Base-by-base conservation (phyloP, 2,329 filamentous ascomycete genomes). In the Immersiporthe knoxdaviesiana region DNA sequence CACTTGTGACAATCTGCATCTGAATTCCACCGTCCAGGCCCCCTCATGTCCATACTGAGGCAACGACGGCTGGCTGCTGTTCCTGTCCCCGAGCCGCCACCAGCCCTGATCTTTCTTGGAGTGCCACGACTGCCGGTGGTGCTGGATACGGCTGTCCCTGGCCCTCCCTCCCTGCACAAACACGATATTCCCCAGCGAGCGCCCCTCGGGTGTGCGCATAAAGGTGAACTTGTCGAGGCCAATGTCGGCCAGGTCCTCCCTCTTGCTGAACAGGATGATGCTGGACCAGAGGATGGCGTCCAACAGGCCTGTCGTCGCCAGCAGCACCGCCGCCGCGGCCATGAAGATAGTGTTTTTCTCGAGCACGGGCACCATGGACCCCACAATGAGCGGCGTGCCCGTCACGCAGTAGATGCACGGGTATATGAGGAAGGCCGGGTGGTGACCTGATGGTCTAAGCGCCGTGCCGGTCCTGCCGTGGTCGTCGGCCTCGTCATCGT, bases 341-440 rank as follows among this genome's bases (percentile, higher is more conserved):
- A 92, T 90, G 50, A 71, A 71, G 1, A 21, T 1, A 1, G 44
- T 35, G 18, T 58, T 58, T 4, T 18, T 24, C 14, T 71, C 67
- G 30, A 71, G 52, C 2, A n/a, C 1, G 3, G 69, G 64, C 37
- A 71, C 61, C 7, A 71, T 35, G 27, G 84, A 84, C 18, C 89
- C 88, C 0, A 87, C 82, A 5, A 89, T 89, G 0, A 92, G 81
- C 0, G 90, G 90, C 0, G 89, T 82, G 0, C 90, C 92, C 75
- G 90, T 90, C n/a, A 90, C 73, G 8, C 91, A 83, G 76, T 92
- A 92, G 72, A 92, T 89, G 72, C 90, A 75, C 0, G 90, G 90
- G 70, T 92, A 92, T 10, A 91, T 82, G 39, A 91, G 87, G 71
- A 91, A 88, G 11, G 87, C 82, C 6, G 83, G 83, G 70, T 85